phyloP scores from a whole-genome alignment of 768 basidiomycete genomes.

The Pleurotus pulmonarius region DNA sequence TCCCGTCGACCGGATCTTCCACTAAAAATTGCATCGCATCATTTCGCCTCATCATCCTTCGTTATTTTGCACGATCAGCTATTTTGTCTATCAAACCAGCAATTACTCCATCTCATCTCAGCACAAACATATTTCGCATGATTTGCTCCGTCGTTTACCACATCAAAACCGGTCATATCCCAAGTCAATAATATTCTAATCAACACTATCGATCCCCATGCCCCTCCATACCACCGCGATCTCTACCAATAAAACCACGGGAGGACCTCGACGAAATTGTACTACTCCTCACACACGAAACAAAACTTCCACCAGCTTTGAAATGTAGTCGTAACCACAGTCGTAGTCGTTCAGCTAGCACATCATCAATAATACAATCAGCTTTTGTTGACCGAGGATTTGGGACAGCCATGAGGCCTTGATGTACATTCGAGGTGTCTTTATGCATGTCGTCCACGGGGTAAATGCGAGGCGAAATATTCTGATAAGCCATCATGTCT shows the following conservation, averaged over 20 bases:
- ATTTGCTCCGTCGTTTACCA: neutral
- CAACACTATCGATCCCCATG: neutral
- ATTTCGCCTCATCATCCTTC: neutral
- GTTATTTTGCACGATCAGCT: neutral
- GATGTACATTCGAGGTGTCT: neutral
- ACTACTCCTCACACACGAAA: neutral
- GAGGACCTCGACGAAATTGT: neutral
- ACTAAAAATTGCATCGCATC: slow-evolving; percentile 6
- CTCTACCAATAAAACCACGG: neutral
- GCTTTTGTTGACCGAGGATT: too few relatives aligned
- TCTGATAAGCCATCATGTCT: slow-evolving; percentile 1
- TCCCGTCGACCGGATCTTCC: slow-evolving; percentile 11
- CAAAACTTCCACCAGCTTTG: too few relatives aligned
- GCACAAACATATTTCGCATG: neutral
- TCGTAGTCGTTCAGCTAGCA: neutral
- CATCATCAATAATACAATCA: neutral
- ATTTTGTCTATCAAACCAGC: neutral
- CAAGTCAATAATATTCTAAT: slow-evolving; percentile 6
- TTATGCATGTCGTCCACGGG: neutral
- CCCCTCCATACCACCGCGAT: neutral
- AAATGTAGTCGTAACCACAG: neutral
- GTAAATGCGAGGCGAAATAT: neutral
- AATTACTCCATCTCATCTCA: slow-evolving; percentile 2
- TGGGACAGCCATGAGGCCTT: too few relatives aligned
- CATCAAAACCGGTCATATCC: neutral